Evolutionary conservation across 164 flowering plant species (phyloP), one percentile per base, ranked within the genome.

Genomic region (Pachysandra terminalis): DNA sequence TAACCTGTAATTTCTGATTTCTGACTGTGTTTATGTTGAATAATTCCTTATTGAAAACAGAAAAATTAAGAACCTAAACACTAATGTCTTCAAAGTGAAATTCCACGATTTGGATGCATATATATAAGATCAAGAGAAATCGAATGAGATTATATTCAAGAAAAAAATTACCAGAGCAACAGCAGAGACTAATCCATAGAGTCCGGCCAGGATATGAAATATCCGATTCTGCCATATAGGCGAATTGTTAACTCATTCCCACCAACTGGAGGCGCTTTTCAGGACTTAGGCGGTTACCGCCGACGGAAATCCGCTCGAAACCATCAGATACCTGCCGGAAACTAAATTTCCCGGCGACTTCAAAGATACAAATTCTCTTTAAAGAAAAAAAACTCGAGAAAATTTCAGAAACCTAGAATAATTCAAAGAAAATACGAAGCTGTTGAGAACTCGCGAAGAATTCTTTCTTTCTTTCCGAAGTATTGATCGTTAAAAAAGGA

Each of bases 201-300:
- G 87, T 3, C 73, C 89, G 25, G 93, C 82, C 65, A 93, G 94
- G 48, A 81, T 60, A 71, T 86, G 86, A 68, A 88, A 93, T 57
- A 88, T 84, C 21, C 91, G 87, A 74, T 85, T 84, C 77, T 93
- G 98, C 97, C 97, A 93, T 5, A 79, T 13, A 14, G 71, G 61
- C 1, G 98, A 91, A 2, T 79, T 62, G 69, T 93, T 90, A 9
- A 86, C 71, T 0, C 85, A 81, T 2, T 84, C 72, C 98, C 98
- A 93, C 98, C 98, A 93, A 70, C 55, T 80, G 7, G 78, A 73
- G 9, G 91, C 85, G 19, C 75, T 78, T 52, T 28, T 79, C 17
- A 90, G 65, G 25, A 63, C 71, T 63, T 60, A 67, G 28, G 85
- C 76, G 59, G 66, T 68, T 69, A 81, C 79, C 71, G 66, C 68